Conservation (phyloP, 2,329 filamentous ascomycete genomes). For the Pestalotiopsis sp. region DNA sequence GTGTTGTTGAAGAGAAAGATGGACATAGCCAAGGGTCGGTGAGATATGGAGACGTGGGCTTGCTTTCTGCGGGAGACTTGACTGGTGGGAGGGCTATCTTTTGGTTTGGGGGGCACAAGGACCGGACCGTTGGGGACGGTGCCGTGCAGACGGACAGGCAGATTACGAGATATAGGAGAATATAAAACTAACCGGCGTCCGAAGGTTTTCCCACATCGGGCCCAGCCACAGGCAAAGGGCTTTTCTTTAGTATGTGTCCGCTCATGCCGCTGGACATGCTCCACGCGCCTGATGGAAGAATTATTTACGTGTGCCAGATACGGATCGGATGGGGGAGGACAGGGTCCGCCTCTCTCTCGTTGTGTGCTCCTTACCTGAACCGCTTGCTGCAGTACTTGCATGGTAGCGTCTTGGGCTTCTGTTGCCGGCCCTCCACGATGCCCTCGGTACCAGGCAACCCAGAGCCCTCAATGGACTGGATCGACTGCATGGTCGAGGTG, state of each 20-base stretch:
- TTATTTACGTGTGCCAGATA: conserved; percentile 42
- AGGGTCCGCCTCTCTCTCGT: conserved; percentile 17
- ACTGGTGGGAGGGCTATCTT: conserved; percentile 1
- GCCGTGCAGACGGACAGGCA: not conserved
- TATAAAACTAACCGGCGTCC: conserved; percentile 56
- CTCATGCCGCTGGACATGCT: conserved; percentile 66
- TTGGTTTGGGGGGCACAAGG: conserved; percentile 1
- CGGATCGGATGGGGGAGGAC: conserved; percentile 24
- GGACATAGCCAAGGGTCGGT: not conserved
- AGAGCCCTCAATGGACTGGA: conserved; percentile 54
- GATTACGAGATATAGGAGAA: conserved; percentile 8
- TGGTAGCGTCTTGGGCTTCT: conserved; percentile 63
- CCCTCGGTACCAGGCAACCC: conserved; percentile 43
- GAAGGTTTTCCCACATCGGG: conserved; percentile 63
- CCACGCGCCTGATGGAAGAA: conserved; percentile 55
- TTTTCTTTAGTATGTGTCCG: conserved; percentile 68
- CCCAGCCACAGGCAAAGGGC: conserved; percentile 61
- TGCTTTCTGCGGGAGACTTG: conserved; percentile 1
- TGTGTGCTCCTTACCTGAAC: conserved; percentile 52
- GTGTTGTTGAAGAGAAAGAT: not conserved
- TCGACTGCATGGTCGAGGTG: conserved; percentile 48
- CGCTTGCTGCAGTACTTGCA: conserved; percentile 66
- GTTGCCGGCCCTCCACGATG: conserved; percentile 52
- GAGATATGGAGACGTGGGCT: conserved; percentile 11
- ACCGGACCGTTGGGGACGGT: not conserved